Conservation (phyloP, 2,329 filamentous ascomycete genomes). For the Chalaropsis ovoidea region DNA sequence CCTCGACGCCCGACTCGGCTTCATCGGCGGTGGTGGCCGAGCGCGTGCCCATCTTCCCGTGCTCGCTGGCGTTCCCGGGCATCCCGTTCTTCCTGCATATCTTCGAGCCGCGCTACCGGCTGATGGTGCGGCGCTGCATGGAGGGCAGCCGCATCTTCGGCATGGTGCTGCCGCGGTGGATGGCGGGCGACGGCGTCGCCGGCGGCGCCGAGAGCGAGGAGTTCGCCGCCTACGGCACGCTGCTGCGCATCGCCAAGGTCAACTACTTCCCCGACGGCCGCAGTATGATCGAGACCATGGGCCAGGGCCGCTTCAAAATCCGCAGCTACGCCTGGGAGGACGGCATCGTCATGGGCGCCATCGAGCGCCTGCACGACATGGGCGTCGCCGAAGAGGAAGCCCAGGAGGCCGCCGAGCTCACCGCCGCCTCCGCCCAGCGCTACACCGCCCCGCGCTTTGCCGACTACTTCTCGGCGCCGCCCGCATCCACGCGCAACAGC, state of each 20-base stretch:
- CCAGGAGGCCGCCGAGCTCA: slow-evolving; percentile 55
- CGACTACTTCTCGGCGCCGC: neutral
- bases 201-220: slow-evolving; percentile 29
- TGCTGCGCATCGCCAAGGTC: slow-evolving; percentile 64
- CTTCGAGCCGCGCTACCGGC: slow-evolving; percentile 82
- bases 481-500: neutral
- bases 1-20: slow-evolving; percentile 34
- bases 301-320: slow-evolving; percentile 67
- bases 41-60: slow-evolving; percentile 62
- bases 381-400: slow-evolving; percentile 69
- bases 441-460: slow-evolving; percentile 5
- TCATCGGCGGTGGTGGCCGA: slow-evolving; percentile 39
- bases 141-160: slow-evolving; percentile 69
- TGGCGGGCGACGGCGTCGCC: slow-evolving; percentile 34
- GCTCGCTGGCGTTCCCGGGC: slow-evolving; percentile 67
- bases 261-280: slow-evolving; percentile 69
- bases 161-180: slow-evolving; percentile 62
- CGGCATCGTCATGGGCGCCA: slow-evolving; percentile 66
- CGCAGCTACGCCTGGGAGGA: slow-evolving; percentile 55
- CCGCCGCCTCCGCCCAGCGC: slow-evolving; percentile 2
- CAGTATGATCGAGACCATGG: slow-evolving; percentile 68
- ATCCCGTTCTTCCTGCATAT: slow-evolving; percentile 82
- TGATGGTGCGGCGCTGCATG: slow-evolving; percentile 75
- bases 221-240: slow-evolving; percentile 67
- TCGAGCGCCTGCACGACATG: slow-evolving; percentile 73